phyloP scores from a whole-genome alignment of 2,329 filamentous ascomycete genomes.

The Ceratocystis cacaofunesta region DNA sequence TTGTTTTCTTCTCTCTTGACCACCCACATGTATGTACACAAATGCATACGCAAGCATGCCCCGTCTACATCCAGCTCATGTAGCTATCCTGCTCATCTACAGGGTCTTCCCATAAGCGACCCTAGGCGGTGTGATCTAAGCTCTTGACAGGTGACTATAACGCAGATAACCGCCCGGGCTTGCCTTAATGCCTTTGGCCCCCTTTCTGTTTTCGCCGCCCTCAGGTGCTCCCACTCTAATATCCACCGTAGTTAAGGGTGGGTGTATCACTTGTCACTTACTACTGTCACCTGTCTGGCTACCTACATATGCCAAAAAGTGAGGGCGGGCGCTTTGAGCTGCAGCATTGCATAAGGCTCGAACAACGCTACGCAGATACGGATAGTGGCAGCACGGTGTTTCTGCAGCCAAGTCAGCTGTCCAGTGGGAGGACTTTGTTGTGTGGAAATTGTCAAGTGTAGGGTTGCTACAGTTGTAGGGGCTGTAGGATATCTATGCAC shows the following conservation, averaged over 20 bases:
- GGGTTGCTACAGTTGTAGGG: neutral
- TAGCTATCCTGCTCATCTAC: neutral
- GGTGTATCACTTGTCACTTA: neutral
- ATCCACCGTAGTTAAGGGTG: neutral
- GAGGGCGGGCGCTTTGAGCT: neutral
- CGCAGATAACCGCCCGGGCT: neutral
- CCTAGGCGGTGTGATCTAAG: neutral
- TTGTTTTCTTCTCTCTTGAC: neutral
- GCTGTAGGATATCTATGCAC: neutral
- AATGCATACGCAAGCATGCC: neutral
- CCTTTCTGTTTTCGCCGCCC: neutral
- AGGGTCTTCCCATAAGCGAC: neutral
- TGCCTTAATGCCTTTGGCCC: neutral
- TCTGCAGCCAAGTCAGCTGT: neutral
- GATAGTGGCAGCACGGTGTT: neutral
- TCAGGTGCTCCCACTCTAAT: neutral
- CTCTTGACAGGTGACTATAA: neutral
- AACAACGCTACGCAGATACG: neutral
- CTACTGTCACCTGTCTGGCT: neutral
- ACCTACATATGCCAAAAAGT: neutral
- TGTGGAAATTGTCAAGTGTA: neutral
- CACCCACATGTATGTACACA: neutral
- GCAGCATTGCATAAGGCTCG: neutral
- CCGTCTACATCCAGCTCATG: neutral
- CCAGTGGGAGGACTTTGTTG: neutral